Base-by-base conservation (phyloP, 2,329 filamentous ascomycete species). In the Cladosporium sp. region DNA sequence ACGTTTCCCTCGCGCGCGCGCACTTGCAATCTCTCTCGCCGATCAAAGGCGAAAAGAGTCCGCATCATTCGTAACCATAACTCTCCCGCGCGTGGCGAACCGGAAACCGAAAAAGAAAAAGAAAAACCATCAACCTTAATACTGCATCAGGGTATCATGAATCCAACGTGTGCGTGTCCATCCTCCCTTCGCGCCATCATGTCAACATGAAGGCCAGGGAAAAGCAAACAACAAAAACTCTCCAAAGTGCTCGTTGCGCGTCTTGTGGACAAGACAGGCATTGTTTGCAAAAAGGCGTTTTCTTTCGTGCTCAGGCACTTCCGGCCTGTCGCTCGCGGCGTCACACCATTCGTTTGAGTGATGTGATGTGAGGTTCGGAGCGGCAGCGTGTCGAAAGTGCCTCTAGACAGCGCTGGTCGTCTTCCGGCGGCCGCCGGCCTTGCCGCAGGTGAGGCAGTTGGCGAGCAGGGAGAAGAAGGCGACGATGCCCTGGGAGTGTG, bases 361-460 rank as follows among this genome's bases (percentile, higher is more conserved):
- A 39, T 22, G 39, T 44, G 9, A 22, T 48, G 44, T 12, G 24
- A 34, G 17, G 9, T 34, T 17, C 0, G 25, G 22, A 8, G 32
- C 19, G 47, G 17, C 47, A 37, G 47, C 32, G 12, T 47, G 54
- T 48, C 37, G 45, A 40, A 39, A 56, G 45, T 49, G 56, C 50
- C 59, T 59, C 62, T 72, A 73, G 55, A 73, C 71, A 24, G 64
- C 63, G 60, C 70, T 73, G 10, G 72, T 74, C 40, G 64, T 69
- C 55, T 67, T 69, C n/a, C 71, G 65, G 20, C 76, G 61, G 56
- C 71, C 64, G 56, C 76, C 75, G 45, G 69, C 72, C 53, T 73
- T 73, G 63, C 77, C 76, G 70, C 77, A 80, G 42, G 77, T 79
- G 54, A 79, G 69, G 72, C 77, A 78, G 61, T 68, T 74, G 71